phyloP scores from a whole-genome alignment of 2,329 filamentous ascomycete genomes.

The Penicillium janthinellum region DNA sequence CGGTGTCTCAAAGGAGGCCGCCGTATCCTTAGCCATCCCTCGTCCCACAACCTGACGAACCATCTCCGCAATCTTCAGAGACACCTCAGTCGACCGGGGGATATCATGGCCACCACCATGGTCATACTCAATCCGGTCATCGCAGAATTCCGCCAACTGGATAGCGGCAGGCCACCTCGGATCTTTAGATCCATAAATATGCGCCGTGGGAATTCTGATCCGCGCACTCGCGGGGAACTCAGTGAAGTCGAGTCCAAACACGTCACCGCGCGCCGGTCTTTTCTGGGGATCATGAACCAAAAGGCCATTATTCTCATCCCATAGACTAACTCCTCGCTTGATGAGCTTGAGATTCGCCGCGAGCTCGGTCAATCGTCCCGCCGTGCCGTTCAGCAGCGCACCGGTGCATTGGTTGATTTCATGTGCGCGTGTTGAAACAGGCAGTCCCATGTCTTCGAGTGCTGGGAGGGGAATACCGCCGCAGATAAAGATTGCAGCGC shows the following conservation, averaged over 20 bases:
- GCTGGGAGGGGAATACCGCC: constrained; percentile 1
- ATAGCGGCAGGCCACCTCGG: neutral
- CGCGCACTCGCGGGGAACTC: neutral
- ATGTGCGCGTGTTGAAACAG: neutral
- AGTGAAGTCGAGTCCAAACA: neutral
- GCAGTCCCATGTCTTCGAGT: neutral
- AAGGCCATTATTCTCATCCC: neutral
- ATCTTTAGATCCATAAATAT: neutral
- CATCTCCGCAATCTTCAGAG: neutral
- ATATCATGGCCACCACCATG: constrained; percentile 4
- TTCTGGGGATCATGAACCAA: neutral
- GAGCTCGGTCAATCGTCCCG: neutral
- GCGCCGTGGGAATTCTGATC: neutral
- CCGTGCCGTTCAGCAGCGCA: neutral
- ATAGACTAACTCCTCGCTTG: neutral
- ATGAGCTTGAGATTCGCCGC: neutral
- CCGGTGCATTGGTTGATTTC: neutral
- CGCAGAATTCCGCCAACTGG: neutral
- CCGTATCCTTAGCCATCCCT: too few species aligned
- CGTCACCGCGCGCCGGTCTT: neutral
- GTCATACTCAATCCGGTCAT: neutral
- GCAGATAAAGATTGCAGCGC: constrained; percentile 7
- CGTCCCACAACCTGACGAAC: too few species aligned
- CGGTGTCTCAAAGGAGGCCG: too few species aligned
- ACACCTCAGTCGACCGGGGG: neutral